A percentile compares a stretch with the other conserved stretches of the same genome.
Conservation (phyloP, 768 basidiomycete species). For the Thelephora aurantiotincta region DNA sequence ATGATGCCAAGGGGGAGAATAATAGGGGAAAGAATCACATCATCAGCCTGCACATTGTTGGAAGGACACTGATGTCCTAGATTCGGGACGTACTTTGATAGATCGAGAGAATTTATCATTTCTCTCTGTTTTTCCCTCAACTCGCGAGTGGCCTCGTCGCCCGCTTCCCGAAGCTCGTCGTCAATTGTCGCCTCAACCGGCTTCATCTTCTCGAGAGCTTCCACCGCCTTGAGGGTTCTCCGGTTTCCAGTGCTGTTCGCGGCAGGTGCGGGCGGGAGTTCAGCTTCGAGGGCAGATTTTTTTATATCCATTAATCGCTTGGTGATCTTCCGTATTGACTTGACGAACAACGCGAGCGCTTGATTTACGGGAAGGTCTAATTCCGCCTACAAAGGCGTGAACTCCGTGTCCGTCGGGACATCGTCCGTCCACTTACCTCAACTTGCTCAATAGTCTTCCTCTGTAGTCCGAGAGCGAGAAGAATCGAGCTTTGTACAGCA, state of each 20-base stretch:
- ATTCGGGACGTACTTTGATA: constrained; percentile 56
- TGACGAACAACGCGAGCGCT: constrained; percentile 80
- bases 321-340: constrained; percentile 75
- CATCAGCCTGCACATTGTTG: neutral
- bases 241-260: constrained; percentile 11
- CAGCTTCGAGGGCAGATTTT: constrained; percentile 58
- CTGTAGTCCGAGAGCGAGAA: constrained; percentile 82
- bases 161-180: constrained; percentile 41
- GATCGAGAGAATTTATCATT: constrained; percentile 78
- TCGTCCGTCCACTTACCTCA: constrained; percentile 35
- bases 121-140: constrained; percentile 65
- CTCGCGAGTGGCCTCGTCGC: constrained; percentile 40
- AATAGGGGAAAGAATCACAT: neutral
- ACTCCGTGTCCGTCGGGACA: neutral
- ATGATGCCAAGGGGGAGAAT: constrained; percentile 1
- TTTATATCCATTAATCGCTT: constrained; percentile 65
- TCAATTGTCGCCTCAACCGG: constrained; percentile 17
- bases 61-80: neutral
- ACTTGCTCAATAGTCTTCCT: constrained; percentile 81
- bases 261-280: constrained; percentile 32
- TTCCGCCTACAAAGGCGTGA: constrained; percentile 37
- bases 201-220: constrained; percentile 8
- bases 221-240: neutral
- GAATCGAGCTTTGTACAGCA: constrained; percentile 83
- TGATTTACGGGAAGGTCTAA: constrained; percentile 78